phyloP scores from a whole-genome alignment of 2,329 filamentous ascomycete genomes.

The Fusarium aywerte region DNA sequence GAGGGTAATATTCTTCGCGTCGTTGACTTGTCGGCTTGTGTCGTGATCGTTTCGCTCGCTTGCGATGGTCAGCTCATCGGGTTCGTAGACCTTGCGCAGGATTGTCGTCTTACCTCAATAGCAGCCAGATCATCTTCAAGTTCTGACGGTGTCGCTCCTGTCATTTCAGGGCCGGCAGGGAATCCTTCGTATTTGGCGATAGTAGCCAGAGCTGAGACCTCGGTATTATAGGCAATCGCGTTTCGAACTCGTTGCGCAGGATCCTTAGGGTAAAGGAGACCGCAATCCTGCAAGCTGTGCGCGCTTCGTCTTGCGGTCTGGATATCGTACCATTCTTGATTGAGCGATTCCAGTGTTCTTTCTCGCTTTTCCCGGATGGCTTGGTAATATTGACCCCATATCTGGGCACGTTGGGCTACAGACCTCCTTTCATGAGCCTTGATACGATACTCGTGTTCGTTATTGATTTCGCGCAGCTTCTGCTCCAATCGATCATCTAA shows the following conservation, averaged over 20 bases:
- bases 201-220: constrained; percentile 90
- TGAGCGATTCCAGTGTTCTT: constrained; percentile 79
- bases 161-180: constrained; percentile 89
- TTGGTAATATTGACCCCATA: constrained; percentile 92
- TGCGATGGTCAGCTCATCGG: constrained; percentile 32
- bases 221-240: constrained; percentile 91
- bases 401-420: constrained; percentile 83
- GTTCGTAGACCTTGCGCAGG: constrained; percentile 34
- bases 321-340: constrained; percentile 91
- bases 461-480: constrained; percentile 80
- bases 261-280: constrained; percentile 81
- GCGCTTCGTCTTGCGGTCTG: constrained; percentile 88
- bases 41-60: constrained; percentile 52
- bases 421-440: constrained; percentile 78
- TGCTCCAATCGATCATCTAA: constrained; percentile 84
- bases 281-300: constrained; percentile 82
- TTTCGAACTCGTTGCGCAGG: constrained; percentile 82
- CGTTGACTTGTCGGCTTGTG: constrained; percentile 55
- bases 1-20: constrained; percentile 60
- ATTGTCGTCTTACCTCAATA: constrained; percentile 74
- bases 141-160: constrained; percentile 75
- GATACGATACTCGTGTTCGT: constrained; percentile 77
- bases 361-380: constrained; percentile 85
- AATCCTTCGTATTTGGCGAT: constrained; percentile 96
- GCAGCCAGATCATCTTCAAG: constrained; percentile 87